Percentiles rank a stretch among this genome's conserved stretches.
phyloP scores from a whole-genome alignment of 169 alveolate genomes.

The Eimeria necatrix region DNA sequence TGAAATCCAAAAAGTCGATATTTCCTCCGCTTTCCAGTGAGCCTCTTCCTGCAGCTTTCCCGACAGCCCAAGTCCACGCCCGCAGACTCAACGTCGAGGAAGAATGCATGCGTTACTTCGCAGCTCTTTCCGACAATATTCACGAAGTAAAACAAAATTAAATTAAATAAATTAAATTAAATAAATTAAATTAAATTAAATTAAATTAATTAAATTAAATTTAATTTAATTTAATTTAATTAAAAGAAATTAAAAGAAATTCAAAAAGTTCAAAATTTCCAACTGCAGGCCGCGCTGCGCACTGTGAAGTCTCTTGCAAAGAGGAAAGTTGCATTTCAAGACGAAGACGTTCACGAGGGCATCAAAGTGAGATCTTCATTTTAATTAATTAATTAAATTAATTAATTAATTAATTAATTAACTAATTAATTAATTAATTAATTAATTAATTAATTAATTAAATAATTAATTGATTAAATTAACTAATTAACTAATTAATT shows the following conservation, averaged over 20 bases:
- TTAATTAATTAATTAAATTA: too few species aligned
- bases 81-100: slow-evolving; percentile 11
- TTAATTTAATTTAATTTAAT: too few species aligned
- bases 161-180: too few species aligned
- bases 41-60: neutral
- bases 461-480: neutral
- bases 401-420: too few species aligned
- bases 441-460: neutral
- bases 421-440: too few species aligned
- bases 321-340: neutral
- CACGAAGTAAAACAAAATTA: neutral
- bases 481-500: too few species aligned
- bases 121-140: neutral
- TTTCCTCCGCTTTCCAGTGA: neutral
- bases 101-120: neutral
- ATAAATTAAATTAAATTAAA: too few species aligned
- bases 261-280: too few species aligned
- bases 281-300: slow-evolving; percentile 14
- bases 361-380: neutral
- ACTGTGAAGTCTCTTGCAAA: slow-evolving; percentile 14
- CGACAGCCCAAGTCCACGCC: neutral
- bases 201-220: too few species aligned
- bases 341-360: neutral
- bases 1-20: neutral
- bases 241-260: too few species aligned